phyloP scores from a whole-genome alignment of 2,329 filamentous ascomycete genomes.

The Coniochaeta ligniaria region DNA sequence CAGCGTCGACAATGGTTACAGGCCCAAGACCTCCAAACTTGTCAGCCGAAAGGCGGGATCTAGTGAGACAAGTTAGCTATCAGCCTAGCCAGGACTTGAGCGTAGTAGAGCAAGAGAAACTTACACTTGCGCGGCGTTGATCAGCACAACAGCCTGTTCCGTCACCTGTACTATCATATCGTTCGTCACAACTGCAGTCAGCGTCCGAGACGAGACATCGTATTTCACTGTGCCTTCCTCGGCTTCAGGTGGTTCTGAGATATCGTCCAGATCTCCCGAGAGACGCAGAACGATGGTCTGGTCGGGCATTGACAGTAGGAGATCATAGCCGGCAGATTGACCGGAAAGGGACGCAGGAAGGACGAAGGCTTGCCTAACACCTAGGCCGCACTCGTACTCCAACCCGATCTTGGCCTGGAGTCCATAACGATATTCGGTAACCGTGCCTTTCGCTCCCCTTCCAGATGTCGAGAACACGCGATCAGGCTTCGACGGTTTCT shows the following conservation, averaged over 20 bases:
- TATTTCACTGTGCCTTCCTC: slow-evolving; percentile 38
- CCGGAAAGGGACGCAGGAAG: slow-evolving; percentile 24
- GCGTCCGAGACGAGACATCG: slow-evolving; percentile 45
- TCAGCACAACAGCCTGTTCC: slow-evolving; percentile 34
- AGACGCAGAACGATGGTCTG: slow-evolving; percentile 41
- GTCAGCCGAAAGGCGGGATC: slow-evolving; percentile 4
- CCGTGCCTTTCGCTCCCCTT: slow-evolving; percentile 51
- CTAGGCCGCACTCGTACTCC: slow-evolving; percentile 42
- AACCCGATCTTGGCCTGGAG: slow-evolving; percentile 60
- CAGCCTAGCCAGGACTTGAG: neutral
- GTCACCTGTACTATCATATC: slow-evolving; percentile 47
- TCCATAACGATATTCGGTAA: slow-evolving; percentile 65
- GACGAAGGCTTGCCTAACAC: slow-evolving; percentile 47
- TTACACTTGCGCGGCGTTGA: slow-evolving; percentile 28
- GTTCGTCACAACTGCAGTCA: slow-evolving; percentile 32
- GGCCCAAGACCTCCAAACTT: slow-evolving; percentile 5
- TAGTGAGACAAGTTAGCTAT: slow-evolving; percentile 7
- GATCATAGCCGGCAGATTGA: slow-evolving; percentile 24
- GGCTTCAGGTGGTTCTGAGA: slow-evolving; percentile 24
- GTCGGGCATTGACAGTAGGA: slow-evolving; percentile 43
- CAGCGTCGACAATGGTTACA: slow-evolving; percentile 32
- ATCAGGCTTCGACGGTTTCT: slow-evolving; percentile 44
- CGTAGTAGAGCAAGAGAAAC: neutral
- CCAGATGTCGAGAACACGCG: slow-evolving; percentile 62
- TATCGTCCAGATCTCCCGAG: slow-evolving; percentile 31